phyloP scores from a whole-genome alignment of 768 basidiomycete genomes.

The Termitomyces sp. region DNA sequence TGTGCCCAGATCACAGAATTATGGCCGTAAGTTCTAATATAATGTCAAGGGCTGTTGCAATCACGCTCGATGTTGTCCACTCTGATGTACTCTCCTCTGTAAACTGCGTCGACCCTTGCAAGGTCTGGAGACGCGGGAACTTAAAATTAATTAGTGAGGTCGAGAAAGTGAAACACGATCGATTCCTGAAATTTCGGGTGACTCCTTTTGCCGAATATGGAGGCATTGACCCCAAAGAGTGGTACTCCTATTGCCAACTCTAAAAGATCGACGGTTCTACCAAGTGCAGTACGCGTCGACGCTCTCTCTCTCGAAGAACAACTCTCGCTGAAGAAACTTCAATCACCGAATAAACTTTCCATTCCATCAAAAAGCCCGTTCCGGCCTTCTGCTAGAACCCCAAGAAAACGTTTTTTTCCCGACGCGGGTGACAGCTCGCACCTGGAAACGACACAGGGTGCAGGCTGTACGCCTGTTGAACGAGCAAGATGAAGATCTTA shows the following conservation, averaged over 20 bases:
- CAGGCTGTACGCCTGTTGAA: background rate
- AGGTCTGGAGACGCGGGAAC: background rate
- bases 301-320: background rate
- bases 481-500: background rate
- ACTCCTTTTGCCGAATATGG: conserved; percentile 33
- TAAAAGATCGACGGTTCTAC: conserved; percentile 21
- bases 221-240: conserved; percentile 29
- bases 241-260: conserved; percentile 37
- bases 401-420: background rate
- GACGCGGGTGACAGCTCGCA: no score
- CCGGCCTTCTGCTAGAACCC: background rate
- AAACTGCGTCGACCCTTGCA: background rate
- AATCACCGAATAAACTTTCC: conserved; percentile 7
- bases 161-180: conserved; percentile 48
- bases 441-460: background rate
- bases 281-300: background rate
- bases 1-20: conserved; percentile 14
- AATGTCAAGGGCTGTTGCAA: conserved; percentile 3
- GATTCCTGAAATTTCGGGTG: conserved; percentile 26
- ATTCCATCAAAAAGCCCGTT: conserved; percentile 3
- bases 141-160: conserved; percentile 1
- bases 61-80: background rate
- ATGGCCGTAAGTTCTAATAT: conserved; percentile 12
- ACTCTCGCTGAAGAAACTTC: background rate
- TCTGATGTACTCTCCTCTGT: background rate